Evolutionary conservation across 768 basidiomycete species (phyloP), one percentile per base, ranked within the genome.

Genomic region (Pulveroboletus sp.): DNA sequence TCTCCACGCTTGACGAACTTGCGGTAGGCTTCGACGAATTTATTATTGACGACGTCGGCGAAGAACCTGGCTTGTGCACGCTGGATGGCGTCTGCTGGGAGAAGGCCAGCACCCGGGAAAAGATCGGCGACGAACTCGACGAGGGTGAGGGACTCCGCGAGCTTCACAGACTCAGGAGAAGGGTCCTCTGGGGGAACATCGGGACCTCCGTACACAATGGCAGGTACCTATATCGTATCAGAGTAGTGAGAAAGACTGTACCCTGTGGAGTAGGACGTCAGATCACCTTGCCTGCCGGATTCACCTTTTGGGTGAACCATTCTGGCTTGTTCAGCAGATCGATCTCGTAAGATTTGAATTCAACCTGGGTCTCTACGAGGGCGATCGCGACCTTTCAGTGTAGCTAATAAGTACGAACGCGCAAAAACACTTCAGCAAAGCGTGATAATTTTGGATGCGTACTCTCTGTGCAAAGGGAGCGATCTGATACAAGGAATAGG

Each of bases 121-220:
- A 84, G 66, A 60, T 85, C 84, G 10, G 80, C 80, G 48, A 86
- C 62, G 66, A 87, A 81, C 60, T 87, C 83, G 45, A 85, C 69
- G 47, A 86, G 77, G 33, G 85, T 69, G 40, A 80, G 77, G 4
- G 83, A 85, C 59, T 87, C 85, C 8, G 80, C 72, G 56, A 87
- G 58, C 61, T 85, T 86, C 41, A 66, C 56, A 9, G 82, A 82
- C 31, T 80, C 79, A 0, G 78, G 74, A 2, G 83, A 82, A 0
- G 86, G 84, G 4, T 71, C 58, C 50, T 80, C 77, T 0, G 80
- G 74, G 19, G 78, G 56, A 17, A 78, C 77, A 13, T 72, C 68
- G 5, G 84, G 81, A 2, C 83, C 84, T 31, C 83, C 84, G 55
- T 81, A 84, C 0, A 79, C 67, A 31, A 86, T 68, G 0, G 81